Base-by-base conservation (phyloP, 78 protist species). In the Protostelium mycophagum region DNA sequence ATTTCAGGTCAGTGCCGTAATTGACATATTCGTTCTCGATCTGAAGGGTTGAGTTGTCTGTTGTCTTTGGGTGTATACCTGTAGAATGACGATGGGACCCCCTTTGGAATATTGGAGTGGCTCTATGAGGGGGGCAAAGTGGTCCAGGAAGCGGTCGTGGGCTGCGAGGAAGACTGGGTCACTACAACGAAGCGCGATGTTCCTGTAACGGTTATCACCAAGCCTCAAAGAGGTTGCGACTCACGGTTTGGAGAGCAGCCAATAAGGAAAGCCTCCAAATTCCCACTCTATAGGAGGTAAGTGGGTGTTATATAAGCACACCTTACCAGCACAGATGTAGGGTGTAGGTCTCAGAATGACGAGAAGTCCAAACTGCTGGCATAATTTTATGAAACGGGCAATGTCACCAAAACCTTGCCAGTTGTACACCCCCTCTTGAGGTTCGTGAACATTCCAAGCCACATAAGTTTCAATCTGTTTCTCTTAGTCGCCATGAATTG, bases 1-100 rank as follows among this genome's bases (percentile, higher is more conserved):
- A 86, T 38, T 37, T 1, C 23, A 36, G 38, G 86, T 95, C 97
- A 29, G 90, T 84, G 0, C 97, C 95, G 51, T 91, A 95, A 31
- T 83, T 35, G 84, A 93, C 97, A 36, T 84, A 95, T 37, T 95
- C 97, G 84, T 95, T 95, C 31, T 95, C 96, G 0, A 51, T 51
- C 73, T 51, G 73, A 51, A 51, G 73, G 73, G 73, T 51, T 16
- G 73, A 51, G 73, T 51, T 16, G 73, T 5, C 31, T 51, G 73
- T 25, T 51, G 73, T 51, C 73, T 25, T 51, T 51, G 5, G 31
- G 73, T n/a, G n/a, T n/a, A n/a, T 16, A 95, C 89, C 83, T 95
- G 96, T 28, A 88, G 88, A 90, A 92, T 87, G n/a, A 95, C 87
- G 1, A 95, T 84, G 1, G 95, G 95, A 25, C 96, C 96, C 31